Percentiles rank a stretch among this genome's conserved stretches.
phyloP scores from a whole-genome alignment of 345 rosid genomes.

The Gossypium stocksii region DNA sequence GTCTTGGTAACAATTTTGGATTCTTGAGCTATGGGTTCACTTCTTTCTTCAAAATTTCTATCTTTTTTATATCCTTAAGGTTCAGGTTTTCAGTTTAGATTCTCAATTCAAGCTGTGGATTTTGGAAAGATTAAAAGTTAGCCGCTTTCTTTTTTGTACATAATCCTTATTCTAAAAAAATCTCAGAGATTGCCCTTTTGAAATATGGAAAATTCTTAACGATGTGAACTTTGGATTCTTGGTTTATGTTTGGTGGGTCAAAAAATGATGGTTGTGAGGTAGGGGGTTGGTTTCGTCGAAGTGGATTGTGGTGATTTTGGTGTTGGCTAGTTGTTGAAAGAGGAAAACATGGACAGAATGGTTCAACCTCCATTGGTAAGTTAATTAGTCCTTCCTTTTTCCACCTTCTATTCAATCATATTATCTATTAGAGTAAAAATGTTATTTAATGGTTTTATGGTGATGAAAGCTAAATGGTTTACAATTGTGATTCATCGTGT shows the following conservation, averaged over 20 bases:
- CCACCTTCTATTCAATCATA: slow-evolving; percentile 5
- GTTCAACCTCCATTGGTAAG: slow-evolving; percentile 74
- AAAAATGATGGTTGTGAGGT: slow-evolving; percentile 15
- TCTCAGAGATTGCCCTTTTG: slow-evolving; percentile 6
- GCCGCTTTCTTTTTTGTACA: not conserved
- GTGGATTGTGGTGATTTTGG: slow-evolving; percentile 20
- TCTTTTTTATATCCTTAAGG: slow-evolving; percentile 2
- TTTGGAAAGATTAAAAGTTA: not conserved
- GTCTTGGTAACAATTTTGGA: slow-evolving; percentile 18
- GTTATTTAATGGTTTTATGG: slow-evolving; percentile 5
- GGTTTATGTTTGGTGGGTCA: not conserved
- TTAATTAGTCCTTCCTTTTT: slow-evolving; percentile 12
- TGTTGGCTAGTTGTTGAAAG: slow-evolving; percentile 21
- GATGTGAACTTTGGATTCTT: slow-evolving; percentile 7
- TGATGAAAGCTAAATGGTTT: not conserved
- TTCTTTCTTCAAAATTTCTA: not conserved
- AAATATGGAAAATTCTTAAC: not conserved
- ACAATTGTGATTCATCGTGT: not conserved
- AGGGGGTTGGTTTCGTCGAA: slow-evolving; percentile 25
- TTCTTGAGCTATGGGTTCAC: slow-evolving; percentile 13
- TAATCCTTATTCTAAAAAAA: not conserved
- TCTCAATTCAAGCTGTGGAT: not conserved
- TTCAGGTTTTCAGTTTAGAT: not conserved
- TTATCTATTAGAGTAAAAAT: not conserved
- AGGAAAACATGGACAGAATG: slow-evolving; percentile 49